Percentiles rank a stretch among this genome's conserved stretches.
phyloP scores from a whole-genome alignment of 495 filamentous ascomycete genomes.

The Neurospora discreta region DNA sequence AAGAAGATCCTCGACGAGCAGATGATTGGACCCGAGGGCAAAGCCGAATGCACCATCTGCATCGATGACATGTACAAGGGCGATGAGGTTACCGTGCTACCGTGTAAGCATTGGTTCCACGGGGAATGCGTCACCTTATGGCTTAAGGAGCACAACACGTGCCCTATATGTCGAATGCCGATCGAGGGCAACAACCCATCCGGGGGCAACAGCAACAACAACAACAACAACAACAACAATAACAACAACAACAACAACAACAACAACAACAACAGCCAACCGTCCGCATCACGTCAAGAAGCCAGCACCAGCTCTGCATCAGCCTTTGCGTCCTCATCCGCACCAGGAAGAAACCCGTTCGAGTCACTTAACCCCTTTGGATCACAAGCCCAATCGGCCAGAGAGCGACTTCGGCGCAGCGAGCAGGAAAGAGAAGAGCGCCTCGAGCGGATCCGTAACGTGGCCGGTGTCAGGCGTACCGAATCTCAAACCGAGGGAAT shows the following conservation, averaged over 20 bases:
- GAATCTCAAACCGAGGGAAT: not conserved
- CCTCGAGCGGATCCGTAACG: constrained; percentile 14
- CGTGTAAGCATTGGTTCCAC: constrained; percentile 91
- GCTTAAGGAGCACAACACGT: constrained; percentile 82
- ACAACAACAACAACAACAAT: not conserved
- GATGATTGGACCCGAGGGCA: constrained; percentile 49
- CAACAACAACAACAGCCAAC: not conserved
- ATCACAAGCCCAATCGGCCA: not conserved
- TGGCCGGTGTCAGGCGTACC: not conserved
- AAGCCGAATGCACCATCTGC: constrained; percentile 82
- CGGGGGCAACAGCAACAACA: constrained; percentile 1
- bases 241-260: constrained; percentile 1
- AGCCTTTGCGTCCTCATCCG: not conserved
- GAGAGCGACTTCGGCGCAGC: constrained; percentile 1
- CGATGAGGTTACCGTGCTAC: constrained; percentile 66
- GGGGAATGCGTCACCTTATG: constrained; percentile 64
- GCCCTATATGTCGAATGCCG: constrained; percentile 72
- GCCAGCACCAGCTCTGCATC: not conserved
- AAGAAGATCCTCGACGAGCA: constrained; percentile 53
- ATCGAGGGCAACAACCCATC: constrained; percentile 38
- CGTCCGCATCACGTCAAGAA: not conserved
- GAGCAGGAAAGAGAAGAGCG: constrained; percentile 13
- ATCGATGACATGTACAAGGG: constrained; percentile 74
- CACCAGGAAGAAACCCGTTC: not conserved
- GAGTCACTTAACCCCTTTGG: not conserved